Percentiles rank a stretch among this genome's conserved stretches.
Evolutionary conservation across 1,139 yeast species (phyloP).

Genomic region (Candida tropicalis): DNA sequence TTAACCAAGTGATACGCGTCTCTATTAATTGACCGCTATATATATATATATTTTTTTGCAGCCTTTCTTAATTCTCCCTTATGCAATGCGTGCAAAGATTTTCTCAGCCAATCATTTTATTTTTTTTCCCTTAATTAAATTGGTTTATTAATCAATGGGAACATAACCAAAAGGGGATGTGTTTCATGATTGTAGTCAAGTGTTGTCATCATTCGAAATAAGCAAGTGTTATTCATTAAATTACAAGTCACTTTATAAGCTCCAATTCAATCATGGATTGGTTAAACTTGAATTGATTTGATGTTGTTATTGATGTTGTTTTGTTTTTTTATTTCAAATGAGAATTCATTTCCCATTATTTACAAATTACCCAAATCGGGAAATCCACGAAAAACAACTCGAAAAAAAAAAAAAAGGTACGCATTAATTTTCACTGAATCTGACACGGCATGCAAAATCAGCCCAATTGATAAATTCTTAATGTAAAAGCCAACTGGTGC

Average conservation of each 20-base stretch:
- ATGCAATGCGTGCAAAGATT: not conserved
- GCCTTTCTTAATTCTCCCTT: not conserved
- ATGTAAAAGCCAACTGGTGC: too few relatives aligned
- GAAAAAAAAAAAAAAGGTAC: conserved; percentile 1
- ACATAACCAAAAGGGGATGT: not conserved
- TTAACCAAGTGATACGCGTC: not conserved
- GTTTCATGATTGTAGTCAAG: not conserved
- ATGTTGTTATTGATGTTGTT: too few relatives aligned
- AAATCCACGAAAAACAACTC: not conserved
- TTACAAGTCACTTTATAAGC: too few relatives aligned
- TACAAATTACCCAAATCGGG: conserved; percentile 1
- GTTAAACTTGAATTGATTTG: too few relatives aligned
- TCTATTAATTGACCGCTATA: not conserved
- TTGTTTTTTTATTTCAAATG: not conserved
- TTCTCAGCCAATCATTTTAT: conserved; percentile 1
- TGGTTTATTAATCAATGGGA: not conserved
- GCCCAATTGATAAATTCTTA: too few relatives aligned
- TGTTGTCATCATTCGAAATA: not conserved
- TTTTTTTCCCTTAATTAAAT: not conserved
- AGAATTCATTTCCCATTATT: not conserved
- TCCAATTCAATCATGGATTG: too few relatives aligned
- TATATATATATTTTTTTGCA: conserved; percentile 2
- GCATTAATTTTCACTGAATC: not conserved
- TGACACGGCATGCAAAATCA: too few relatives aligned
- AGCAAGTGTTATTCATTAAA: too few relatives aligned